These are phyloP conservation scores for Cucumis sativus DNA, from an alignment of 306 rosid genomes.

Conservation along the genomic window Cucumber_9930_V3 NC_026655.2:116501-117000, in stretches of 20 bases:
- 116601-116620: neutral
- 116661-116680: slow-evolving; percentile 20
- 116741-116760: slow-evolving; percentile 91
- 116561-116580: slow-evolving; percentile 6
- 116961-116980: neutral
- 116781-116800: neutral
- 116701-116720: slow-evolving; percentile 48
- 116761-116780: slow-evolving; percentile 42
- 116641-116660: slow-evolving; percentile 35
- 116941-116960: neutral
- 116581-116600: neutral
- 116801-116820: neutral
- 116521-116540: neutral
- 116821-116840: neutral
- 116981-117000: neutral
- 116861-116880: slow-evolving; percentile 75
- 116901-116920: slow-evolving; percentile 64
- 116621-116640: slow-evolving; percentile 35
- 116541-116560: neutral
- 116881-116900: slow-evolving; percentile 61
- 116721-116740: slow-evolving; percentile 83
- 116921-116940: neutral
- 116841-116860: slow-evolving; percentile 55
- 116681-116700: slow-evolving; percentile 13
- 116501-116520: neutral